These are phyloP conservation scores for Hibiscus syriacus DNA, from an alignment of 345 rosid genomes.

Conservation along the genomic window DNA sequence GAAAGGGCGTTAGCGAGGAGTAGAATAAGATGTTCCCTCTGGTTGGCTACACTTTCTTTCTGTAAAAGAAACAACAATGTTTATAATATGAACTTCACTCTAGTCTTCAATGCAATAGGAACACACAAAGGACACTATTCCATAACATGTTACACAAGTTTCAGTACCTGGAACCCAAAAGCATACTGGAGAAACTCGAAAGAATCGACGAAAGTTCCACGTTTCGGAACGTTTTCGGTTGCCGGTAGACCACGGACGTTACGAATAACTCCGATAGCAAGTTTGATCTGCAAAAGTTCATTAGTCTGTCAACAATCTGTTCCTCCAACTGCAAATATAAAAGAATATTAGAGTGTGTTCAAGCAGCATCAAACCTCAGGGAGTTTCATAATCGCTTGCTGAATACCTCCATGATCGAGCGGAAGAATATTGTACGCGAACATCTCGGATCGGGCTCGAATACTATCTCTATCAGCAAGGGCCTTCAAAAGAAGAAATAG, in stretches of 20 bases:
- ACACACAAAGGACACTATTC: no score
- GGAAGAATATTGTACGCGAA: conserved; percentile 90
- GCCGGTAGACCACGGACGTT: conserved; percentile 58
- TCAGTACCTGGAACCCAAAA: conserved; percentile 94
- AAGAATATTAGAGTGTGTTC: not conserved
- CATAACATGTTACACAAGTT: no score
- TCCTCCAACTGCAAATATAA: no score
- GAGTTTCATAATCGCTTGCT: conserved; percentile 74
- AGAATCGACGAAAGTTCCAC: conserved; percentile 47
- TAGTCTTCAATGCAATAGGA: conserved; percentile 1
- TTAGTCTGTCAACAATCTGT: conserved; percentile 16
- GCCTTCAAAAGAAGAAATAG: conserved; percentile 52
- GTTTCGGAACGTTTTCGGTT: conserved; percentile 39
- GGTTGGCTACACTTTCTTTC: conserved; percentile 87
- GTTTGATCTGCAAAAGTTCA: conserved; percentile 59
- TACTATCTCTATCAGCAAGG: conserved; percentile 47
- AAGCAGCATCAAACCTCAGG: conserved; percentile 92
- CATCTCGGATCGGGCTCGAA: conserved; percentile 45
- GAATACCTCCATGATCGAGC: conserved; percentile 72
- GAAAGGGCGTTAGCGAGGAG: conserved; percentile 65
- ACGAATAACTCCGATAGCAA: conserved; percentile 62
- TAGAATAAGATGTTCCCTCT: conserved; percentile 87
- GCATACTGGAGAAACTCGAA: conserved; percentile 69
- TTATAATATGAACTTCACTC: conserved; percentile 7
- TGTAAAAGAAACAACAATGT: no score